Conservation (phyloP, 352 stramenopile species). For the Phytopythium sindhum region DNA sequence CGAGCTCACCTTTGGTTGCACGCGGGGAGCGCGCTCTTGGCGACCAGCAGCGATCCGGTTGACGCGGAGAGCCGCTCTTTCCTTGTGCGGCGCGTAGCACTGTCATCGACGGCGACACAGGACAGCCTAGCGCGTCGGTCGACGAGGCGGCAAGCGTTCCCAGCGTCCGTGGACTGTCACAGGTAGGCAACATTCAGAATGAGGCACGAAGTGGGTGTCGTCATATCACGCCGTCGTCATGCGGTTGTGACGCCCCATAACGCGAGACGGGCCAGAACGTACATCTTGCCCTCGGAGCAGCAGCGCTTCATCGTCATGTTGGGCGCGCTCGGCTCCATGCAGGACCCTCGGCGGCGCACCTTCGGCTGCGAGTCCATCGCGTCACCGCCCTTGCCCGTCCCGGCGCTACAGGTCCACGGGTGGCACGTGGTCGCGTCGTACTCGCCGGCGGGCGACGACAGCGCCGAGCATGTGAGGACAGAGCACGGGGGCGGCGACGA, state of each 20-base stretch:
- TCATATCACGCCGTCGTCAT: slow-evolving; percentile 8
- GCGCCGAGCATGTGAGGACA: neutral
- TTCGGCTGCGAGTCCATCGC: slow-evolving; percentile 47
- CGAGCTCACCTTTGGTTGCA: neutral
- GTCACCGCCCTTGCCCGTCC: slow-evolving; percentile 12
- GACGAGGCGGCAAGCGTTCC: slow-evolving; percentile 2
- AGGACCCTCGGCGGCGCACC: slow-evolving; percentile 43
- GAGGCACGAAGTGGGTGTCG: slow-evolving; percentile 2
- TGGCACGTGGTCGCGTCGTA: slow-evolving; percentile 16
- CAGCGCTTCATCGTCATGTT: slow-evolving; percentile 46
- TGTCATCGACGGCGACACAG: slow-evolving; percentile 7
- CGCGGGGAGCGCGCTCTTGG: neutral
- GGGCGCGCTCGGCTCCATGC: slow-evolving; percentile 17
- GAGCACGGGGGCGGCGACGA: slow-evolving; percentile 15
- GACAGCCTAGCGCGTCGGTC: neutral
- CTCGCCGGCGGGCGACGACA: slow-evolving; percentile 14
- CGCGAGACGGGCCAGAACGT: slow-evolving; percentile 12
- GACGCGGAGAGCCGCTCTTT: slow-evolving; percentile 4
- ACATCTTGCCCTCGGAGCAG: slow-evolving; percentile 76
- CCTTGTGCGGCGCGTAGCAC: slow-evolving; percentile 3
- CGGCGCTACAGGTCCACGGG: slow-evolving; percentile 21
- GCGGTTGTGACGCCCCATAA: slow-evolving; percentile 5
- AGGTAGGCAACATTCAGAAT: slow-evolving; percentile 10
- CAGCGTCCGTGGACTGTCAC: slow-evolving; percentile 10
- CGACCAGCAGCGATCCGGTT: slow-evolving; percentile 5